Evolutionary conservation across 495 filamentous ascomycete genomes (phyloP), one percentile per base, ranked within the genome.

Genomic region (Penicillium dipodomyicola): DNA sequence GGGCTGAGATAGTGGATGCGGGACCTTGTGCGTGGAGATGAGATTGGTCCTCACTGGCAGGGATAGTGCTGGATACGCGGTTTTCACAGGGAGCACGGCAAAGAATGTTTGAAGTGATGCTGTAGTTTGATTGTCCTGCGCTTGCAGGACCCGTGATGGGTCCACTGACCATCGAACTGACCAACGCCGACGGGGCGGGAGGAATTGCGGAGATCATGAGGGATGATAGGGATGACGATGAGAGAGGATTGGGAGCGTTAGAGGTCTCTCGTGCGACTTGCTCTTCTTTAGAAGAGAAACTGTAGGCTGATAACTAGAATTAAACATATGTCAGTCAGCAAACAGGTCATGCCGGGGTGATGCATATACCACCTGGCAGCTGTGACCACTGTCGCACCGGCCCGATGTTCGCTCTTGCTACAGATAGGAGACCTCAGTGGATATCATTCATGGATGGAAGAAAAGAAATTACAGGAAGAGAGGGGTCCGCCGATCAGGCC

Each of bases 151-250:
- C 65, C 42, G 14, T 53, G 17, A 39, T 9, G 65, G 63, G 5
- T 14, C 57, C 42, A 60, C 62, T 65, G 5, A 61, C 67, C 49
- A 71, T 57, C 22, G 70, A 71, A 62, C 71, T 70, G 51, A 72
- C 72, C 17, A 70, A 74, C 27, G 67, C 66, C 9, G 72, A 67
- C 40, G 70, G 72, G 32, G 69, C 67, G 25, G 69, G 71, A 50
- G 43, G 15, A 27, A 44, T 12, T 14, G 69, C 62, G 46, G 71
- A 64, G 41, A 72, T 59, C 66, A 72, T 71, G 57, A 39, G 35
- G 35, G 15, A 58, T 45, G 54, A 57, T 39, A 39, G 22, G 15
- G 17, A 37, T 39, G 43, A 29, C 5, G 14, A 44, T 25, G 22
- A 25, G 23, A 46, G 23, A 46, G n/a, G 2, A 9, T 27, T 22